Evolutionary conservation across 768 basidiomycete genomes (phyloP), one percentile per base, ranked within the genome.

Genomic region (Suillus fuscotomentosus): DNA sequence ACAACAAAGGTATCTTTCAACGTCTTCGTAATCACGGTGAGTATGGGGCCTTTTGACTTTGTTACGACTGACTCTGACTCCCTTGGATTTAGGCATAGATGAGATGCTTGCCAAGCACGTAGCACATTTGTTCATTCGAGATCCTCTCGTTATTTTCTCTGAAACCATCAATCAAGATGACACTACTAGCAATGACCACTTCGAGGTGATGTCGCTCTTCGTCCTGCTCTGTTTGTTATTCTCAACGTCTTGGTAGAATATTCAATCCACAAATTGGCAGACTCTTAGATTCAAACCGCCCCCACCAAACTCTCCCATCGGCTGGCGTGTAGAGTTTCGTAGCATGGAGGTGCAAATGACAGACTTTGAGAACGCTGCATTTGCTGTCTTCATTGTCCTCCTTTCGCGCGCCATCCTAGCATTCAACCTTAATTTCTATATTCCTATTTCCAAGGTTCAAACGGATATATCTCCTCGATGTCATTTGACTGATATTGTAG

Each of bases 241-340:
- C 67, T 61, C 60, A 65, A 36, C 34, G 34, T 10, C 3, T 50
- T 47, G 59, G 6, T 75, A 97, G 92, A 99, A 98, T 72, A 90
- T 99, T 31, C 97, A 99, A 85, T 99, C 97, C 2, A 99, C 97
- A 5, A 99, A 99, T 72, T 99, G 97, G 97, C 97, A 99, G 79
- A 98, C 97, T 0, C 82, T 99, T 39, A 87, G 97, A 56, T 99
- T 99, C 85, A 99, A 99, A 75, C 97, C 97, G 3, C 97, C 97
- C 14, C 97, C 97, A 34, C 89, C 93, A 5, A 89, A 92, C 62
- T 95, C 97, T 6, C 75, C 87, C 8, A 98, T 99, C 62, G 97
- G 97, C 39, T 99, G 97, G 97, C 84, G 97, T 47, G 97, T 99
- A 5, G 97, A 99, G 75, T 99, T 99, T 78, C 84, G 97, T 63